Evolutionary conservation across 345 rosid species (phyloP).

Genomic region (Ceriops zippeliana): DNA sequence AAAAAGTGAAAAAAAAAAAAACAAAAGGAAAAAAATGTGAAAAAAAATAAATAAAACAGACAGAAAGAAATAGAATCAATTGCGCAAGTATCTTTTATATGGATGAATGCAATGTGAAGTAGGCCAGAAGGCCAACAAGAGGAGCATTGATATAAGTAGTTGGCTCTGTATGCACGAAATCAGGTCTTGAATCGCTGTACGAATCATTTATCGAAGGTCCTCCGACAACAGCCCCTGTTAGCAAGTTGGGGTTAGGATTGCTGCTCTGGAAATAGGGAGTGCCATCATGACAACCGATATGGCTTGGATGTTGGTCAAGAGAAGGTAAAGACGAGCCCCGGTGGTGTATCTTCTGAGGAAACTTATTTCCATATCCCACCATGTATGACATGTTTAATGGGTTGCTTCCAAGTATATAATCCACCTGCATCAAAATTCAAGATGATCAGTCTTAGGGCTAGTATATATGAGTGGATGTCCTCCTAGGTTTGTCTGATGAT

Average conservation of each 20-base stretch:
- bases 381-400: constrained; percentile 27
- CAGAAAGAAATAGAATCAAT: neutral
- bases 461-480: no score
- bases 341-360: constrained; percentile 25
- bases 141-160: constrained; percentile 63
- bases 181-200: constrained; percentile 41
- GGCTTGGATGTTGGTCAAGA: neutral
- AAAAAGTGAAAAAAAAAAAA: no score
- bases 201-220: constrained; percentile 17
- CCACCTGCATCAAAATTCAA: constrained; percentile 18
- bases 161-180: constrained; percentile 51
- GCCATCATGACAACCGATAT: constrained; percentile 15
- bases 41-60: no score
- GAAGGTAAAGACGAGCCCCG: constrained; percentile 23
- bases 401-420: constrained; percentile 24
- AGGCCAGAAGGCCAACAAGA: constrained; percentile 60
- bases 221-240: constrained; percentile 26
- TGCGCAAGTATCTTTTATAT: neutral
- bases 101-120: constrained; percentile 34
- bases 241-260: constrained; percentile 18
- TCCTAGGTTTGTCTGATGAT: neutral
- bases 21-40: no score
- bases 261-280: constrained; percentile 10
- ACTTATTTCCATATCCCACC: constrained; percentile 22
- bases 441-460: no score